Conservation (phyloP, 192 early-diverging fungal genomes). For the Umbelopsis isabellina region DNA sequence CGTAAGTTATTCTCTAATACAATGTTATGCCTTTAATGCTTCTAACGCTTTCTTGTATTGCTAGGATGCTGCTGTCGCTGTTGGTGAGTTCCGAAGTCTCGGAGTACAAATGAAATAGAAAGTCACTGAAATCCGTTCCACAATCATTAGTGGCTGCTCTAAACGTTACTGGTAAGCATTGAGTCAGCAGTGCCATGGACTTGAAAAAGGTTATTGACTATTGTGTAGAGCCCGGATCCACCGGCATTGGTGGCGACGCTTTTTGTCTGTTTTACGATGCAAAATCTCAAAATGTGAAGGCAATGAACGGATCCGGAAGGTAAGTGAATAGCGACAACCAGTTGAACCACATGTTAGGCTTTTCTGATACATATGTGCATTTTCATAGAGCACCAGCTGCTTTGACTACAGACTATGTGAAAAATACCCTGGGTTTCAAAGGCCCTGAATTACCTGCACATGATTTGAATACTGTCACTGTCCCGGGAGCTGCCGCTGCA, state of each 20-base stretch:
- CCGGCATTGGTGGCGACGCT: constrained; percentile 80
- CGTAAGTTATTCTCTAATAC: constrained; percentile 36
- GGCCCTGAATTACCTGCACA: constrained; percentile 39
- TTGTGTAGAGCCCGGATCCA: constrained; percentile 65
- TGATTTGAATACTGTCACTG: constrained; percentile 59
- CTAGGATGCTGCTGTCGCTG: constrained; percentile 64
- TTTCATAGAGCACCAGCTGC: constrained; percentile 52
- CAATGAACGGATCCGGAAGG: constrained; percentile 67
- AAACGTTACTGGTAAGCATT: constrained; percentile 60
- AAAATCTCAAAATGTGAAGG: constrained; percentile 53
- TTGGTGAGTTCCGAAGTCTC: constrained; percentile 29
- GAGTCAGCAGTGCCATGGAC: not conserved
- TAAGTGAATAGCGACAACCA: not conserved
- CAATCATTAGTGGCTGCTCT: constrained; percentile 60
- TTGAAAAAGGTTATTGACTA: not conserved
- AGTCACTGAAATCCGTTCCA: not conserved
- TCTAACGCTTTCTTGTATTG: not conserved
- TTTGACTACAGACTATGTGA: constrained; percentile 56
- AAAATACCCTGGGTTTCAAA: constrained; percentile 30
- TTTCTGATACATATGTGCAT: not conserved
- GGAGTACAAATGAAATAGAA: not conserved
- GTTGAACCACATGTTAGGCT: too few relatives aligned
- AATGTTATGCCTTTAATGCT: not conserved
- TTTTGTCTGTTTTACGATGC: constrained; percentile 80
- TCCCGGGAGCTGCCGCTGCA: constrained; percentile 76